Conservation (phyloP, 1,284 basidiomycete species). For the Malassezia vespertilionis region DNA sequence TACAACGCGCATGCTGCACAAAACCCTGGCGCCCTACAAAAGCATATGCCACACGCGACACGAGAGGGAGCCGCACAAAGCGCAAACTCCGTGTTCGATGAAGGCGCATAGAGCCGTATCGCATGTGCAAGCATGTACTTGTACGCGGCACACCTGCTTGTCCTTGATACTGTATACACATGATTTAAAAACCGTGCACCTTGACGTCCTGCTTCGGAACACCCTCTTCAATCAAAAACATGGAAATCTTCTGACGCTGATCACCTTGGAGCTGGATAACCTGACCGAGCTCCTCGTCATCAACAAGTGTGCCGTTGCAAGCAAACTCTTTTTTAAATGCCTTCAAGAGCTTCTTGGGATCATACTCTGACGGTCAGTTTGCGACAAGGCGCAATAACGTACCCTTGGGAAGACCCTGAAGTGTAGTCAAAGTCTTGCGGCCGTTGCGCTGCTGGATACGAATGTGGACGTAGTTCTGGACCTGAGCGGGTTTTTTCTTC, state of each 20-base stretch:
- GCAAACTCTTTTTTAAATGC: slow-evolving; percentile 99
- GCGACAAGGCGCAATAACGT: slow-evolving; percentile 28
- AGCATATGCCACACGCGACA: too few species aligned
- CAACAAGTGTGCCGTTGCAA: slow-evolving; percentile 94
- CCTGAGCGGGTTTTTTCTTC: slow-evolving; percentile 30
- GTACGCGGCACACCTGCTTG: too few species aligned
- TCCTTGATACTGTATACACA: too few species aligned
- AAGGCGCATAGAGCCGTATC: too few species aligned
- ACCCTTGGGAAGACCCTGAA: slow-evolving; percentile 92
- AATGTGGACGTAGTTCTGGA: slow-evolving; percentile 49
- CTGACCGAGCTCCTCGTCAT: slow-evolving; percentile 90
- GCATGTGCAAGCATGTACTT: too few species aligned
- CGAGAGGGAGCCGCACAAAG: too few species aligned
- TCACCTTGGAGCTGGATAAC: slow-evolving; percentile 99
- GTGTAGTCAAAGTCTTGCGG: slow-evolving; percentile 93
- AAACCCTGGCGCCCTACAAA: too few species aligned
- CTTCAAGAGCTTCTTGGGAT: slow-evolving; percentile 95
- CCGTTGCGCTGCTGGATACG: slow-evolving; percentile 97
- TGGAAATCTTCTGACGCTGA: slow-evolving; percentile 77
- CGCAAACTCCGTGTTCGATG: too few species aligned
- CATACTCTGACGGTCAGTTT: slow-evolving; percentile 62
- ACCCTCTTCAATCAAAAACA: slow-evolving; percentile 43
- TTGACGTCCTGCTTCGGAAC: slow-evolving; percentile 45
- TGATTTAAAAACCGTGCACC: slow-evolving; percentile 44
- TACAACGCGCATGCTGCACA: too few species aligned